phyloP scores from a whole-genome alignment of 768 basidiomycete genomes.

The Tulasnella sp. region DNA sequence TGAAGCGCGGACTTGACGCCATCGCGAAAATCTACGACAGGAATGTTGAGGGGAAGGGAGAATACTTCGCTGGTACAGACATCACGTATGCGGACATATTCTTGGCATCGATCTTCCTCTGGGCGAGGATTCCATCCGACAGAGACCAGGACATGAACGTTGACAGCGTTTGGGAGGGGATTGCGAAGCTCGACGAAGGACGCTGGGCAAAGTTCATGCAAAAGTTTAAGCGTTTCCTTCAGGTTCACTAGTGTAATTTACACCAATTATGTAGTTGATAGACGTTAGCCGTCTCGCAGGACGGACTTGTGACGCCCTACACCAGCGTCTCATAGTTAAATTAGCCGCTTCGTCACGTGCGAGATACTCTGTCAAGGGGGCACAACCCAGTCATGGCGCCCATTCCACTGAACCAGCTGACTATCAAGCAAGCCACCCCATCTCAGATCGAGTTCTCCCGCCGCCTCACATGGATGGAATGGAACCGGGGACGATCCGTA shows the following conservation, averaged over 20 bases:
- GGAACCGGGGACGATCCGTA: constrained; percentile 44
- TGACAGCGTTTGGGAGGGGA: constrained; percentile 59
- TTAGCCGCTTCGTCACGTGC: background rate
- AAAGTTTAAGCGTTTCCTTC: constrained; percentile 10
- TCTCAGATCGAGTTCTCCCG: constrained; percentile 28
- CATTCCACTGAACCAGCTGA: constrained; percentile 17
- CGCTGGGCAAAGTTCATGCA: constrained; percentile 62
- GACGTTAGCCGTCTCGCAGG: background rate
- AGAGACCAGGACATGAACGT: constrained; percentile 10
- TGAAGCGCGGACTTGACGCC: constrained; percentile 14
- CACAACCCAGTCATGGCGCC: constrained; percentile 1
- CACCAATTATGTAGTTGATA: background rate
- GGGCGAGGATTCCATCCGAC: constrained; percentile 71
- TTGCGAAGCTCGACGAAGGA: constrained; percentile 66
- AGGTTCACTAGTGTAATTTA: constrained; percentile 3
- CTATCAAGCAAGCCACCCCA: constrained; percentile 14
- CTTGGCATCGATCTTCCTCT: constrained; percentile 64
- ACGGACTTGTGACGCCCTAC: background rate
- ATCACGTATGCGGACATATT: constrained; percentile 72
- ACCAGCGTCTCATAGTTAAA: background rate
- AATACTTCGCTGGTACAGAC: constrained; percentile 51
- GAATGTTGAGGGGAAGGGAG: constrained; percentile 20
- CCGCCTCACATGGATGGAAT: constrained; percentile 40
- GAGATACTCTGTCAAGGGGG: background rate
- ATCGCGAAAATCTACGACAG: constrained; percentile 11